phyloP scores from a whole-genome alignment of 2,329 filamentous ascomycete species.

The Colletotrichum lentis region DNA sequence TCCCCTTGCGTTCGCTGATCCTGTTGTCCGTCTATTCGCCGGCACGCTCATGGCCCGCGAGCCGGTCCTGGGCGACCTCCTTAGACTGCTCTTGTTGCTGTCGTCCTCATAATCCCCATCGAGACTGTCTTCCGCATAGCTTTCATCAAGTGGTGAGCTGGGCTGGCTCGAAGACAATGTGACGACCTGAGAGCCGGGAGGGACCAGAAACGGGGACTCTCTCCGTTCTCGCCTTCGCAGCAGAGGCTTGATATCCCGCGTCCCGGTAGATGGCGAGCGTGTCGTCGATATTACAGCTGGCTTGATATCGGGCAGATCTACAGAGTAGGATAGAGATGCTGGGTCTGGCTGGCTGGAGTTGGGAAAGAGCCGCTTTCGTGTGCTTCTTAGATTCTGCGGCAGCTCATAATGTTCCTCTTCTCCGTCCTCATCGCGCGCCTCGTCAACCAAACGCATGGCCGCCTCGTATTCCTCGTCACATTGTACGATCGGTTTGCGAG shows the following conservation, averaged over 20 bases:
- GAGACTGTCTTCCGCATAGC: slow-evolving; percentile 52
- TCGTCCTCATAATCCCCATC: slow-evolving; percentile 47
- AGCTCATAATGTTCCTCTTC: slow-evolving; percentile 40
- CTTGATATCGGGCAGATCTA: slow-evolving; percentile 36
- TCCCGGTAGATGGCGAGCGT: slow-evolving; percentile 10
- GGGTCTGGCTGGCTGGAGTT: slow-evolving; percentile 46
- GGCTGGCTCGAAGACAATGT: slow-evolving; percentile 43
- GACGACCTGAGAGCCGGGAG: slow-evolving; percentile 47
- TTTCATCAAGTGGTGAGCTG: slow-evolving; percentile 41
- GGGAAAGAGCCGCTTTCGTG: slow-evolving; percentile 44
- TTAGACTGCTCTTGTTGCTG: slow-evolving; percentile 30
- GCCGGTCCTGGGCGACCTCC: slow-evolving; percentile 1
- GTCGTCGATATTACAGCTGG: slow-evolving; percentile 34
- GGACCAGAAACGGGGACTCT: slow-evolving; percentile 41
- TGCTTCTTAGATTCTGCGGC: neutral
- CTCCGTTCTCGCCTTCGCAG: neutral
- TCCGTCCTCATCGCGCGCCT: slow-evolving; percentile 43
- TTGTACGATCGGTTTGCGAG: slow-evolving; percentile 42
- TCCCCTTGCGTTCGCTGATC: neutral
- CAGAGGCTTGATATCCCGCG: neutral
- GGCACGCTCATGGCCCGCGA: slow-evolving; percentile 26
- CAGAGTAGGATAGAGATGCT: slow-evolving; percentile 34
- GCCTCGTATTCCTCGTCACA: slow-evolving; percentile 54
- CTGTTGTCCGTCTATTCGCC: neutral
- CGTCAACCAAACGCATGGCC: slow-evolving; percentile 54